Evolutionary conservation across 306 rosid genomes (phyloP), one percentile per base, ranked within the genome.

Genomic region (Nissolia schottii): DNA sequence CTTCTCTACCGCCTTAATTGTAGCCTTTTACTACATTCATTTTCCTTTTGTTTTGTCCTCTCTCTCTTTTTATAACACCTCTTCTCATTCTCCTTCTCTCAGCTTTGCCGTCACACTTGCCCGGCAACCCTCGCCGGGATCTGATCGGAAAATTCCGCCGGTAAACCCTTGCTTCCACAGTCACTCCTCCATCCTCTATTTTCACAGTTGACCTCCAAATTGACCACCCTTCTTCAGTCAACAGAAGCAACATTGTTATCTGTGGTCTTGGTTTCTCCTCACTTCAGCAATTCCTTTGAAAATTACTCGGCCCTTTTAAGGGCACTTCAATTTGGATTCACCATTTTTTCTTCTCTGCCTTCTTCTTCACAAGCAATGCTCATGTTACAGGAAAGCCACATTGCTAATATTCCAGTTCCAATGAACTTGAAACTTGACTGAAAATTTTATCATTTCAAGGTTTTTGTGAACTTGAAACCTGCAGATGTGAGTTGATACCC

Each of bases 371-470:
- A n/a, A 73, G 57, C 27, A 40, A 45, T 58, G 20, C 63, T 60
- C 3, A n/a, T 66, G 23, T 34, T 16, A 29, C 23, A 71, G 41
- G 55, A 74, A 70, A 53, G 66, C 64, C 24, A 50, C 68, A 79
- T 43, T 53, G 67, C 34, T 16, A 32, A 74, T 71, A 12, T 50
- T 29, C 67, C 20, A 35, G 29, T 60, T 51, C 22, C 31, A 7
- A 24, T 8, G 51, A 51, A 77, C 64, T 53, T 43, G 53, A 76
- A 46, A 80, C 74, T 59, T 67, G 49, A 67, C 62, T 71, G 51
- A 45, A 46, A 73, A 14, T 59, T 78, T 70, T 32, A 49, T 66
- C 41, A 43, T 79, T 85, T 76, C 82, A 72, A 19, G 81, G 78
- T 32, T 50, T 51, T 34, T n/a, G n/a, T n/a, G n/a, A n/a, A n/a